Conservation (phyloP, 176 grass and related monocot species). For the Melocanna baccifera region DNA sequence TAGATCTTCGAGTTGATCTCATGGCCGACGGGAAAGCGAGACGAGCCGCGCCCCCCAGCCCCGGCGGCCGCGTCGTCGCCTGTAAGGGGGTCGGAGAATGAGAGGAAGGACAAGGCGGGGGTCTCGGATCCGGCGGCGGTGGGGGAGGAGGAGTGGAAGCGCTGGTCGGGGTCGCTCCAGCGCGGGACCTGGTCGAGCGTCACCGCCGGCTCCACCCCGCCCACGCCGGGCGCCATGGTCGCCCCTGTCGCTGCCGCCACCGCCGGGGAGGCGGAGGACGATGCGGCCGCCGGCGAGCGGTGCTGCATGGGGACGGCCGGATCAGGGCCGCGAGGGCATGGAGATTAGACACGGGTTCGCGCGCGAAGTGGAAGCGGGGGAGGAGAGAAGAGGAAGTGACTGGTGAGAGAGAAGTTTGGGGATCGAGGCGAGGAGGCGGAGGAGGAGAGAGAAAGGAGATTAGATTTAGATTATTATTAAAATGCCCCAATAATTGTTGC, state of each 20-base stretch:
- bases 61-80: constrained; percentile 36
- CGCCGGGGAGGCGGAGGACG: constrained; percentile 19
- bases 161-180: constrained; percentile 88
- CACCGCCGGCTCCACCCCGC: constrained; percentile 62
- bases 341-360: constrained; percentile 16
- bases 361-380: constrained; percentile 30
- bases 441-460: background rate
- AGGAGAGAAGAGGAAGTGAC: background rate
- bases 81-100: constrained; percentile 66
- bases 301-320: constrained; percentile 26
- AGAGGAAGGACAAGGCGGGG: constrained; percentile 31
- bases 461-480: background rate
- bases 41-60: constrained; percentile 33
- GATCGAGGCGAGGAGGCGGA: background rate
- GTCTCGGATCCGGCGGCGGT: constrained; percentile 9
- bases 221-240: constrained; percentile 33
- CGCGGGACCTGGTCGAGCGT: constrained; percentile 82
- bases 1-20: constrained; percentile 88
- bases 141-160: constrained; percentile 7
- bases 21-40: constrained; percentile 74
- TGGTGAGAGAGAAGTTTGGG: background rate
- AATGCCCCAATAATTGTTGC: background rate
- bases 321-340: constrained; percentile 18
- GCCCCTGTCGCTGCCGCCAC: background rate
- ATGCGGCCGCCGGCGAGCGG: constrained; percentile 25